phyloP scores from a whole-genome alignment of 179 eudicot genomes.

The Amaranthus tricolor region DNA sequence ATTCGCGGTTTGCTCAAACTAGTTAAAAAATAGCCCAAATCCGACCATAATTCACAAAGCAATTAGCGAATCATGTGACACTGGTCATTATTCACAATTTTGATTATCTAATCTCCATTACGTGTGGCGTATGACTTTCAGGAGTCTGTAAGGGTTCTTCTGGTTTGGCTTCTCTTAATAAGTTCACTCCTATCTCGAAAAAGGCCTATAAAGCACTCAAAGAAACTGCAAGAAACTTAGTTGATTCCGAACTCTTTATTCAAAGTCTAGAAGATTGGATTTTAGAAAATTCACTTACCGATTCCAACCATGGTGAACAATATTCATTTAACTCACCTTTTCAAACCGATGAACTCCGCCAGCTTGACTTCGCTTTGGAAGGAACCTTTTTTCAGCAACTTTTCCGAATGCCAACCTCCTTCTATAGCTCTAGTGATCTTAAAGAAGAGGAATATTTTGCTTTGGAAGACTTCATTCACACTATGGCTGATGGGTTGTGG shows the following conservation, averaged over 20 bases:
- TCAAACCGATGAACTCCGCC: slow-evolving; percentile 55
- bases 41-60: no score
- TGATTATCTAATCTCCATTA: neutral
- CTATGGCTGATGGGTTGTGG: slow-evolving; percentile 67
- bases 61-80: neutral
- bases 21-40: no score
- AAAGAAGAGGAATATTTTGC: slow-evolving; percentile 72
- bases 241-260: slow-evolving; percentile 53
- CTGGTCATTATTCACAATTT: neutral
- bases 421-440: slow-evolving; percentile 43
- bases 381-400: slow-evolving; percentile 69
- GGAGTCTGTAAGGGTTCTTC: slow-evolving; percentile 50
- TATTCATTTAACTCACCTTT: slow-evolving; percentile 57
- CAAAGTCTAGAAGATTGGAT: slow-evolving; percentile 68
- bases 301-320: slow-evolving; percentile 39
- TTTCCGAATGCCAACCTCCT: slow-evolving; percentile 73
- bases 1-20: no score
- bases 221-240: slow-evolving; percentile 48
- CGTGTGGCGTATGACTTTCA: slow-evolving; percentile 24
- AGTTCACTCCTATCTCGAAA: slow-evolving; percentile 50
- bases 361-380: slow-evolving; percentile 76
- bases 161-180: slow-evolving; percentile 41
- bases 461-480: slow-evolving; percentile 71
- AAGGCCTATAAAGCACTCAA: slow-evolving; percentile 51
- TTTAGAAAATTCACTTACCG: slow-evolving; percentile 43